Base-by-base conservation (phyloP, 106 monocot genomes). In the Hemerocallis citrina region DNA sequence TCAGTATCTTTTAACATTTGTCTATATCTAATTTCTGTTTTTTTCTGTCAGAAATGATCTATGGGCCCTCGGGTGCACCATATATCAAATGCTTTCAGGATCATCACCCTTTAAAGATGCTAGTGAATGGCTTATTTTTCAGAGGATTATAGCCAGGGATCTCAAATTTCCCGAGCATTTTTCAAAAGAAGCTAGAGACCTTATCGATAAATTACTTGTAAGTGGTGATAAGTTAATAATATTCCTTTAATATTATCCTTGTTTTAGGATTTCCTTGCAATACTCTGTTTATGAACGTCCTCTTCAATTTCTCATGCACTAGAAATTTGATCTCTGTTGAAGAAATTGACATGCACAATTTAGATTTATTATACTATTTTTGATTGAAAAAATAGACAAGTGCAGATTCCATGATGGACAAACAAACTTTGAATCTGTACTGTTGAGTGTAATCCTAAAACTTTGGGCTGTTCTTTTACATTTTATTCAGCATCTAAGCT, bases 51-150 rank as follows among this genome's bases (percentile, higher is more conserved):
- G 98, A 72, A 99, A 88, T 74, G 92, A 99, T 42, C 48, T 99
- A 30, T 99, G 98, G 98, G 98, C 98, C 7, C 82, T 99, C 48
- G 98, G 98, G 17, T 99, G 98, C 72, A 99, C 98, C 57, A 64
- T 99, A 58, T 88, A 92, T 78, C 98, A 99, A 69, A 92, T 99
- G 98, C 92, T 99, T 50, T 79, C 83, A 67, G 98, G 98, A 60
- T 72, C 82, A 57, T 82, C 98, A 62, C 98, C 98, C 5, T 99
- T 99, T 70, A 88, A 85, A 80, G 98, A 88, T 82, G 77, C 79
- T 56, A 92, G 77, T 70, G 98, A 92, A 62, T 99, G 92, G 98
- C 85, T 99, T 58, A 92, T 92, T 56, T 99, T 99, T 63, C 92
- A 99, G 69, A 80, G 85, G 67, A 92, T 92, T 46, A 88, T 92